phyloP scores from a whole-genome alignment of 148 eudicot genomes.

The Gaultheria prostrata region DNA sequence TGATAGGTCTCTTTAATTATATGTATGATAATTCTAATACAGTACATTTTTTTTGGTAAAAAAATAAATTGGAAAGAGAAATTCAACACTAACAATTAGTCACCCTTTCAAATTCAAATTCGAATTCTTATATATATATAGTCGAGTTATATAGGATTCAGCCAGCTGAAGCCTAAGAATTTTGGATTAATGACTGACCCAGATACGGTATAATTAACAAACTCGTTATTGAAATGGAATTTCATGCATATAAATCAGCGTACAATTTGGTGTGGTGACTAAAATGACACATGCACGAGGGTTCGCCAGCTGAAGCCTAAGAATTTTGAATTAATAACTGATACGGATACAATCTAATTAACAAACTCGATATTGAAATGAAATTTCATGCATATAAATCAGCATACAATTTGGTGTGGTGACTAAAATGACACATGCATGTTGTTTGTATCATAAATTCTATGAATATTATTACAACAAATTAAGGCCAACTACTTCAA shows the following conservation, averaged over 20 bases:
- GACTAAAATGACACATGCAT: slow-evolving; percentile 5
- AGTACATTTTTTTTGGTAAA: no score
- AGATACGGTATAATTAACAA: background rate
- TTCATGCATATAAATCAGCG: background rate
- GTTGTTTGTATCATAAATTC: background rate
- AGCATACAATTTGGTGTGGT: background rate
- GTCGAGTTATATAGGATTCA: no score
- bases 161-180: background rate
- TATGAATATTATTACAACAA: background rate
- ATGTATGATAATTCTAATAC: no score
- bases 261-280: background rate
- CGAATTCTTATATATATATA: no score
- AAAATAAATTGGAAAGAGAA: no score
- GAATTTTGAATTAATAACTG: background rate
- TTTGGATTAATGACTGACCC: background rate
- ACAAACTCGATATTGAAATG: background rate
- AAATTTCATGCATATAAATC: background rate
- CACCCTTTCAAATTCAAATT: no score
- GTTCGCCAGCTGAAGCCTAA: background rate
- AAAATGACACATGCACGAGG: background rate
- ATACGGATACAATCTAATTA: background rate
- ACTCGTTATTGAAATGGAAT: background rate
- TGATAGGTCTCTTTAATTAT: background rate
- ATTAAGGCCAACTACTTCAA: slow-evolving; percentile 13
- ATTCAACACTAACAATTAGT: no score